Percentiles rank a stretch among this genome's conserved stretches.
These are phyloP conservation scores for Vaucheria bursata DNA, from an alignment of 352 stramenopile genomes.

Conservation along the genomic window DNA sequence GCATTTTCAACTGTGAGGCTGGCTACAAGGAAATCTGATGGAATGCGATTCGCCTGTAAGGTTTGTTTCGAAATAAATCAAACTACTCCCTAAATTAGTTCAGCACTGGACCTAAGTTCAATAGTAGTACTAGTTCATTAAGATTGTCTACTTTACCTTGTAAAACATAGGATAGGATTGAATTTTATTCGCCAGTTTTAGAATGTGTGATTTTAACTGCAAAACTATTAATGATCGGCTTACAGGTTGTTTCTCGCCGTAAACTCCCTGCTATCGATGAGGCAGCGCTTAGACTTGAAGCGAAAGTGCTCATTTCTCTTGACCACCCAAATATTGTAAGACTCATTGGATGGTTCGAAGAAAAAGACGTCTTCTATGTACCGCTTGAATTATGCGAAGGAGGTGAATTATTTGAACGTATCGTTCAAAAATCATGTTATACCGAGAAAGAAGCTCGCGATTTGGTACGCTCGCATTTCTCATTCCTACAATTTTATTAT, in stretches of 20 bases:
- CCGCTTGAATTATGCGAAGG: conserved; percentile 79
- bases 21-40: conserved; percentile 11
- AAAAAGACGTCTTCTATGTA: conserved; percentile 89
- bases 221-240: too few relatives aligned
- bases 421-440: conserved; percentile 48
- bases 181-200: too few relatives aligned
- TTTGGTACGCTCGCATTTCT: too few relatives aligned
- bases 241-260: conserved; percentile 31
- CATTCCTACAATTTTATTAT: too few relatives aligned
- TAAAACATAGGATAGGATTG: too few relatives aligned
- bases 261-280: conserved; percentile 33
- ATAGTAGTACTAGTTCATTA: too few relatives aligned
- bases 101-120: too few relatives aligned
- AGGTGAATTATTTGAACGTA: conserved; percentile 50
- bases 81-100: too few relatives aligned
- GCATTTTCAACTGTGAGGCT: conserved; percentile 31
- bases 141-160: too few relatives aligned
- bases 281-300: conserved; percentile 28
- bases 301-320: conserved; percentile 28
- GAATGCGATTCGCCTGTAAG: conserved; percentile 17
- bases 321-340: conserved; percentile 50
- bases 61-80: too few relatives aligned
- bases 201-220: too few relatives aligned
- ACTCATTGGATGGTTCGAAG: conserved; percentile 80
- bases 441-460: conserved; percentile 66